A percentile compares a stretch with the other conserved stretches of the same genome.
Evolutionary conservation across 2,329 filamentous ascomycete species (phyloP).

Genomic region (Stachybotrys chlorohalonatus): DNA sequence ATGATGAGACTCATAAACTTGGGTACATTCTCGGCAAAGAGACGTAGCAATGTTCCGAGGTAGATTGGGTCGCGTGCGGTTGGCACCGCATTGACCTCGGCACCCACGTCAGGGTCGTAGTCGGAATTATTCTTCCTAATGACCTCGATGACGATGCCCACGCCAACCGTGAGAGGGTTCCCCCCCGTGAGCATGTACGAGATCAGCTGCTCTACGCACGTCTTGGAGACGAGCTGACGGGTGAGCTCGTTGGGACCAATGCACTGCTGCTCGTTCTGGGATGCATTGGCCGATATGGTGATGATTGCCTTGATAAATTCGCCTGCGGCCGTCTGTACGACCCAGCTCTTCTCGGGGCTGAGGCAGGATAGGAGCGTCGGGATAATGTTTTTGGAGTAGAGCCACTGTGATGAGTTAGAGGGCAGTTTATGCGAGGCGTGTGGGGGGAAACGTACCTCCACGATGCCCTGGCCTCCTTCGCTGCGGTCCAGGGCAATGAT

Average conservation of each 20-base stretch:
- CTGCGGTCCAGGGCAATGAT: slow-evolving; percentile 94
- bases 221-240: slow-evolving; percentile 80
- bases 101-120: slow-evolving; percentile 87
- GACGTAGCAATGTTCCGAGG: slow-evolving; percentile 75
- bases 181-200: slow-evolving; percentile 86
- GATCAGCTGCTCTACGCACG: slow-evolving; percentile 78
- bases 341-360: slow-evolving; percentile 73
- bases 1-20: slow-evolving; percentile 90
- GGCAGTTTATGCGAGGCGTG: slow-evolving; percentile 1
- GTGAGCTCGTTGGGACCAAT: slow-evolving; percentile 97
- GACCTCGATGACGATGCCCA: slow-evolving; percentile 96
- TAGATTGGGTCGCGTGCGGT: slow-evolving; percentile 92
- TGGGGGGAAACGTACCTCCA: slow-evolving; percentile 57
- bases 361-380: slow-evolving; percentile 81
- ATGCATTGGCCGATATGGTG: slow-evolving; percentile 96
- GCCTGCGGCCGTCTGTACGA: slow-evolving; percentile 91
- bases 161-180: slow-evolving; percentile 89
- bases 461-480: slow-evolving; percentile 83
- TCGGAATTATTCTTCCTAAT: slow-evolving; percentile 99
- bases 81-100: slow-evolving; percentile 68
- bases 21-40: slow-evolving; percentile 85
- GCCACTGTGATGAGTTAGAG: slow-evolving; percentile 53
- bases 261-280: slow-evolving; percentile 96
- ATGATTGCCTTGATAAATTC: slow-evolving; percentile 99
- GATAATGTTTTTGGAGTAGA: slow-evolving; percentile 82